Evolutionary conservation across 1,284 basidiomycete genomes (phyloP), one percentile per base, ranked within the genome.

Genomic region (Earliella scabrosa): DNA sequence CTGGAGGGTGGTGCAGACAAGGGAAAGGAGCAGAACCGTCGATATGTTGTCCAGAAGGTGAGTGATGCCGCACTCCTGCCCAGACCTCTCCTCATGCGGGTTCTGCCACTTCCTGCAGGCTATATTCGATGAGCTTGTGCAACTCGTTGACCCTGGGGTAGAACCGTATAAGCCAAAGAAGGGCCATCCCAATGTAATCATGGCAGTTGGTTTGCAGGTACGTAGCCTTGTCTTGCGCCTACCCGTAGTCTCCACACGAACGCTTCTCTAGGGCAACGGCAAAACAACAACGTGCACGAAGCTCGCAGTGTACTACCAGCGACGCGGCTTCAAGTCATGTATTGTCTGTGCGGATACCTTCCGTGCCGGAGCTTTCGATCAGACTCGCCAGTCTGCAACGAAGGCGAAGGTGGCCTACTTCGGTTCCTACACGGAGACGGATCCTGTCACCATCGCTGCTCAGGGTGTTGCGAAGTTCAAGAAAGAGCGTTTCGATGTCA

Each of bases 301-400:
- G 74, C 86, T 98, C 32, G 97, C 97, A 0, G 95, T 98, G 0
- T 92, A 99, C 77, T 99, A 98, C 75, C 95, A 97, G 73, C 92
- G 95, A 68, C 88, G 96, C 63, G 97, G 97, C 4, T 95, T 98
- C 83, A 95, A 96, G 71, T 93, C 95, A n/a, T 95, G 91, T 64
- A 94, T 99, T 46, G 97, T 99, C 66, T 99, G 97, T 68, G 97
- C 97, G 24, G 97, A 99, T 75, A 99, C 97, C 2, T 99, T 99
- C 82, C 93, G 97, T 77, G 97, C 97, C 5, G 97, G 97, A 63
- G 97, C 97, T 40, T 99, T 99, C 74, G 97, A 99, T 74, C 97
- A 99, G 82, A 99, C 89, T 64, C 92, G 92, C 70, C 87, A 91
- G 75, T 93, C 87, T 23, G 97, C 97, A 9, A 97, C 96, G 31